Conservation (phyloP, 2,329 filamentous ascomycete species). For the Penicillium italicum region DNA sequence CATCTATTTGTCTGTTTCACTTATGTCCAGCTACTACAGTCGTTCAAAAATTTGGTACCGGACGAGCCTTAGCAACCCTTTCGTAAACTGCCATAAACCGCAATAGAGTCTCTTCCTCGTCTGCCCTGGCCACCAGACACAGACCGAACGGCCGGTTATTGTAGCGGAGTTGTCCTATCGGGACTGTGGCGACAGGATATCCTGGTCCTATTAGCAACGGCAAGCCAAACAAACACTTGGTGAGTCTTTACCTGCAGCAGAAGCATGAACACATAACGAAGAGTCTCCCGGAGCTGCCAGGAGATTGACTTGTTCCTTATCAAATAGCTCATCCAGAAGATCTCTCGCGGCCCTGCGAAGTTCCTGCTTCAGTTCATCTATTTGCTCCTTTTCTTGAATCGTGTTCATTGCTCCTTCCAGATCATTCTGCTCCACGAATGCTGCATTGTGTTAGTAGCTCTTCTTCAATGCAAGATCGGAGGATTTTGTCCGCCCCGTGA, state of each 20-base stretch:
- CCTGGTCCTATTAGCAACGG: conserved; percentile 11
- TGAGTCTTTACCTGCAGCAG: conserved; percentile 17
- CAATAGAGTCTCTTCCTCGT: conserved; percentile 20
- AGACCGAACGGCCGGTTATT: conserved; percentile 29
- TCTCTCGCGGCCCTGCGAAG: background rate
- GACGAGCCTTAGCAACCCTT: background rate
- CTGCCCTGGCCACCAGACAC: conserved; percentile 22
- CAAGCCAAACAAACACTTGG: background rate
- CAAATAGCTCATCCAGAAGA: background rate
- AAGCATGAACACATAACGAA: conserved; percentile 8
- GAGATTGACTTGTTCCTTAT: conserved; percentile 1
- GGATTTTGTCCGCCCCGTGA: no score
- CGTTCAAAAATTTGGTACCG: background rate
- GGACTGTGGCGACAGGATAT: conserved; percentile 28
- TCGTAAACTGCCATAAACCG: conserved; percentile 22
- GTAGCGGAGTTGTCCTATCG: conserved; percentile 20
- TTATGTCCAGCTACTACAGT: no score
- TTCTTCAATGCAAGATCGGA: no score
- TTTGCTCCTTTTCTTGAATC: background rate
- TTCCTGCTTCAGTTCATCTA: background rate
- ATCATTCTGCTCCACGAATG: background rate
- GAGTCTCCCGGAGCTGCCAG: conserved; percentile 10
- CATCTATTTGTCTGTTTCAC: no score
- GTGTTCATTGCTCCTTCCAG: background rate
- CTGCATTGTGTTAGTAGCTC: no score